Percentiles rank a stretch among this genome's conserved stretches.
These are phyloP conservation scores for Pelargonium australe DNA, from an alignment of 441 rosid species.

Conservation along the genomic window DNA sequence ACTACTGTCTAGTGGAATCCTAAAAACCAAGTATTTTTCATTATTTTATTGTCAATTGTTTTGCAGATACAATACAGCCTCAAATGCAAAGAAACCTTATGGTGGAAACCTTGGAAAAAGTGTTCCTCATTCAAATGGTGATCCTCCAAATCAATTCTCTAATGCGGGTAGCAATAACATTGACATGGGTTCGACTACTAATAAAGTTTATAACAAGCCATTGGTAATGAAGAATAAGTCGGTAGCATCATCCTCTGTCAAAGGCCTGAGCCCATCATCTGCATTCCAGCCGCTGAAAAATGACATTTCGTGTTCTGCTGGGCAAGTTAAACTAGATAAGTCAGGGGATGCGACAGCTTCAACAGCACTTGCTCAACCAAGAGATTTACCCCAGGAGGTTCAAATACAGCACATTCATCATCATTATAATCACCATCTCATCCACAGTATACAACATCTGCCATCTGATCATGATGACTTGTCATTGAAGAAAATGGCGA, in stretches of 20 bases:
- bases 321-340: slow-evolving; percentile 24
- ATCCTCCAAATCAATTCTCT: slow-evolving; percentile 42
- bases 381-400: slow-evolving; percentile 25
- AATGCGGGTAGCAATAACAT: slow-evolving; percentile 54
- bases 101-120: slow-evolving; percentile 49
- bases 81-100: slow-evolving; percentile 51
- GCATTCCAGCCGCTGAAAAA: slow-evolving; percentile 38
- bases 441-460: slow-evolving; percentile 21
- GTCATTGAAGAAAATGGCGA: slow-evolving; percentile 28
- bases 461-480: slow-evolving; percentile 28
- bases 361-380: slow-evolving; percentile 15
- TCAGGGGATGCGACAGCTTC: slow-evolving; percentile 25
- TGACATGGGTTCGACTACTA: slow-evolving; percentile 42
- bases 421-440: slow-evolving; percentile 27
- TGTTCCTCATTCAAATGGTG: slow-evolving; percentile 43
- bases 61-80: slow-evolving; percentile 51
- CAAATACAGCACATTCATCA: slow-evolving; percentile 24
- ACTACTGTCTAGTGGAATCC: neutral
- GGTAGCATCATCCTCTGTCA: slow-evolving; percentile 33
- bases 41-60: neutral
- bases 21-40: neutral
- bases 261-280: slow-evolving; percentile 30
- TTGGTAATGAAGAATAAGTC: slow-evolving; percentile 34
- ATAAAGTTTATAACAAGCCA: slow-evolving; percentile 21
- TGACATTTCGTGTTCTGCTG: slow-evolving; percentile 21